Base-by-base conservation (phyloP, 495 filamentous ascomycete species). In the Aspergillus nanangensis region DNA sequence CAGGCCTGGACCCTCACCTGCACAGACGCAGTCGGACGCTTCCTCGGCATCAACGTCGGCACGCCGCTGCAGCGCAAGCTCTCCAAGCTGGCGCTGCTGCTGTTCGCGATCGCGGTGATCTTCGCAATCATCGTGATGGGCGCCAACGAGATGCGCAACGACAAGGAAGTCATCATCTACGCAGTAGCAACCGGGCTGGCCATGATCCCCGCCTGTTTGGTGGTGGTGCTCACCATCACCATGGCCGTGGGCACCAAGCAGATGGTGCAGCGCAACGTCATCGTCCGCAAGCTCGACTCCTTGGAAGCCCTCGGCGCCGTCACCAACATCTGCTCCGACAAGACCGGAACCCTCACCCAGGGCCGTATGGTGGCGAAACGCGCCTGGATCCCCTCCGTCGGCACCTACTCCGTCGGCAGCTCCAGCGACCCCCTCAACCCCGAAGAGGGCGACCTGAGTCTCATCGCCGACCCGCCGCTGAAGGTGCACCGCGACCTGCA, bases 361-460 rank as follows among this genome's bases (percentile, higher is more conserved):
- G 84, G 84, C 44, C 50, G 67, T 56, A 94, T 94, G 89, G 83
- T 92, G 10, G 81, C 87, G 13, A 80, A 83, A 47, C 86, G 88
- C 52, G 86, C 81, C 2, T 95, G 88, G 88, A 71, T 93, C 40
- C 88, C 87, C 0, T 75, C 71, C 0, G 23, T 61, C 29, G 83
- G 83, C 18, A 83, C 79, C 0, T 84, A 81, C 54, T 77, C 76
- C 8, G 70, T 86, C 10, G 75, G 72, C 22, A 59, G 74, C 10
- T 77, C 79, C 1, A 72, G 66, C 32, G 67, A 82, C 38, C 75
- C 81, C 1, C 51, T 79, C 43, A 72, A 86, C 46, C 83, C 81
- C 9, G 66, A 65, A 0, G 64, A 70, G 27, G 80, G 79, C 3
- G 64, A 75, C 18, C 48, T 86, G 17, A 71, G 63, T 33, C 63